Evolutionary conservation across 2,329 filamentous ascomycete species (phyloP), one percentile per base, ranked within the genome.

Genomic region (Neofusicoccum laricinum): DNA sequence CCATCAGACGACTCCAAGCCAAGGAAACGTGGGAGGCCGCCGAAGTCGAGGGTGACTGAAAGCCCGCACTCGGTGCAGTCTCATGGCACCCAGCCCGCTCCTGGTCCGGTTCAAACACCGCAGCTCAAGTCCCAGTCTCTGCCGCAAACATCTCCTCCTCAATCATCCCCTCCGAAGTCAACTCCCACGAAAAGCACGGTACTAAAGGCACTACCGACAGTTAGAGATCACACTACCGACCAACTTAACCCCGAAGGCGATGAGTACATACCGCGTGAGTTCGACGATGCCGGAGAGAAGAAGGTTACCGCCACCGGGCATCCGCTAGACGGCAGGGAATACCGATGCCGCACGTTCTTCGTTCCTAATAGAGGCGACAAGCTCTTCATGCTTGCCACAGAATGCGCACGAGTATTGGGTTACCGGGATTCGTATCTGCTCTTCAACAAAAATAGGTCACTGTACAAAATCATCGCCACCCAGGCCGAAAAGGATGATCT

Each of bases 381-480:
- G 78, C 85, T 98, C 5, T 99, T 98, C 80, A 99, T 99, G 95
- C 86, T 99, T 61, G 95, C 95, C 40, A 99, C 95, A 15, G 95
- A 99, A 79, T 98, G 95, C 75, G 95, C 95, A 25, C 88, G 95
- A 69, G 93, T 97, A 3, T 83, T 98, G 21, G 91, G 93, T 51
- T 99, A 99, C 76, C 87, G 95, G 66, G 95, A 99, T 77, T 97
- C 93, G n/a, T 99, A 99, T 76, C 84, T 99, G 40, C 82, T 99
- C 15, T 99, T 99, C 82, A 98, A 98, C 85, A 97, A 98, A 81
- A 98, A 99, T 77, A 86, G 94, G 69, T 98, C 95, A 2, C 82
- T 99, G 8, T 96, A 87, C 84, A 99, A 99, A 80, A 99, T 99
- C 73, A 99, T 99, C 71, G 94, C 94, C 64, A 96, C 90, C 67